Conservation (phyloP, 2,329 filamentous ascomycete genomes). For the Colletotrichum sp. region DNA sequence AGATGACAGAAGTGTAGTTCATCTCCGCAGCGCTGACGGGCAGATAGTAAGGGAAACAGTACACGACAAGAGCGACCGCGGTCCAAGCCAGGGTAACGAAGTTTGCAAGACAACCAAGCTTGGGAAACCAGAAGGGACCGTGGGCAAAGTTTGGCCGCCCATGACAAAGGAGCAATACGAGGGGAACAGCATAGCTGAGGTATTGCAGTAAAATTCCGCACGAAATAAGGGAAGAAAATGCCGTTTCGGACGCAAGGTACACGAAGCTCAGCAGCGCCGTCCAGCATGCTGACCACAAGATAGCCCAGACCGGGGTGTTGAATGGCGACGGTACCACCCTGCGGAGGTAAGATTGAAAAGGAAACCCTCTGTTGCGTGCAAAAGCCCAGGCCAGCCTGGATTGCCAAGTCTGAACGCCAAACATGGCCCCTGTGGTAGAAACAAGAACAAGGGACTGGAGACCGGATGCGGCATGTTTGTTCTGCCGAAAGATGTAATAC, state of each 20-base stretch:
- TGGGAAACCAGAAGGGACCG: slow-evolving; percentile 31
- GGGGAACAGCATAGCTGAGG: slow-evolving; percentile 31
- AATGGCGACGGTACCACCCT: slow-evolving; percentile 25
- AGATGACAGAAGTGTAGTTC: slow-evolving; percentile 29
- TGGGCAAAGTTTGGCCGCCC: slow-evolving; percentile 28
- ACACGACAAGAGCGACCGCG: slow-evolving; percentile 26
- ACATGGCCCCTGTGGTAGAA: slow-evolving; percentile 25
- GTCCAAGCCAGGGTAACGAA: slow-evolving; percentile 28
- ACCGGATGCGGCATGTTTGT: slow-evolving; percentile 25
- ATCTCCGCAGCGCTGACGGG: slow-evolving; percentile 24
- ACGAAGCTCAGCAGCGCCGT: slow-evolving; percentile 29
- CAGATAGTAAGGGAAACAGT: slow-evolving; percentile 30
- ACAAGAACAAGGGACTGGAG: slow-evolving; percentile 27
- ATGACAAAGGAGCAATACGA: slow-evolving; percentile 24
- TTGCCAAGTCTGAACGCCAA: slow-evolving; percentile 32
- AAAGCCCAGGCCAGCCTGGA: slow-evolving; percentile 32
- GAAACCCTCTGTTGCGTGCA: slow-evolving; percentile 28
- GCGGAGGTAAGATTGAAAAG: slow-evolving; percentile 25
- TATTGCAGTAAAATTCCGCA: slow-evolving; percentile 29
- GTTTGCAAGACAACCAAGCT: slow-evolving; percentile 27
- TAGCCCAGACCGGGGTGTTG: slow-evolving; percentile 28
- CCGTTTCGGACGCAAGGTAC: slow-evolving; percentile 29
- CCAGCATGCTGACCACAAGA: slow-evolving; percentile 25
- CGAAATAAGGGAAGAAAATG: slow-evolving; percentile 30
- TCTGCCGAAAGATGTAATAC: slow-evolving; percentile 26